A percentile compares a stretch with the other conserved stretches of the same genome.
Evolutionary conservation across 2,329 filamentous ascomycete genomes (phyloP).

Genomic region (Fonsecaea erecta): DNA sequence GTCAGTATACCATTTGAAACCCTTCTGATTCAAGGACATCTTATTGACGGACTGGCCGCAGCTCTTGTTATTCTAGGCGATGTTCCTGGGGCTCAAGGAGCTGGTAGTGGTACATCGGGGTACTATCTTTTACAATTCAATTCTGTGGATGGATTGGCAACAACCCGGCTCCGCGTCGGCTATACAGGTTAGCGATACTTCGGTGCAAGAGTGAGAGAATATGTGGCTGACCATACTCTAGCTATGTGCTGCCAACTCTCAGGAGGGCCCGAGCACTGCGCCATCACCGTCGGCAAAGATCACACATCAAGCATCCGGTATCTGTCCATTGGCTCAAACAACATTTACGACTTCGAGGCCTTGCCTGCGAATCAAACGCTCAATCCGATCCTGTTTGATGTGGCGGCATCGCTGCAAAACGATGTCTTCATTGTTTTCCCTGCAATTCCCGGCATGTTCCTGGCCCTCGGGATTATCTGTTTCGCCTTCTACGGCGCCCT

Average conservation of each 20-base stretch:
- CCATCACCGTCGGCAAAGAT: slow-evolving; percentile 22
- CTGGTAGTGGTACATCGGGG: slow-evolving; percentile 6
- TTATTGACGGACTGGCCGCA: not conserved
- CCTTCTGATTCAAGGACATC: not conserved
- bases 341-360: not conserved
- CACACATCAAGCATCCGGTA: slow-evolving; percentile 7
- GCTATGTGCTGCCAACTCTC: slow-evolving; percentile 21
- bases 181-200: slow-evolving; percentile 10
- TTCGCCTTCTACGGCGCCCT: slow-evolving; percentile 9
- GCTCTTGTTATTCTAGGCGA: slow-evolving; percentile 15
- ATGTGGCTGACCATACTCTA: not conserved
- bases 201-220: not conserved
- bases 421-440: slow-evolving; percentile 20
- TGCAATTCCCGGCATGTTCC: slow-evolving; percentile 15
- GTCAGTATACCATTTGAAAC: not conserved
- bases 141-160: not conserved
- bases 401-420: slow-evolving; percentile 9
- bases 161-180: slow-evolving; percentile 13
- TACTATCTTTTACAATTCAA: slow-evolving; percentile 18
- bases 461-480: slow-evolving; percentile 14
- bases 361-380: slow-evolving; percentile 1
- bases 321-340: slow-evolving; percentile 9
- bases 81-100: slow-evolving; percentile 10
- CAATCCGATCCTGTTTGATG: slow-evolving; percentile 9
- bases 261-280: slow-evolving; percentile 14